Percentiles rank a stretch among this genome's conserved stretches.
Conservation (phyloP, 352 stramenopile genomes). For the Globisporangium splendens region DNA sequence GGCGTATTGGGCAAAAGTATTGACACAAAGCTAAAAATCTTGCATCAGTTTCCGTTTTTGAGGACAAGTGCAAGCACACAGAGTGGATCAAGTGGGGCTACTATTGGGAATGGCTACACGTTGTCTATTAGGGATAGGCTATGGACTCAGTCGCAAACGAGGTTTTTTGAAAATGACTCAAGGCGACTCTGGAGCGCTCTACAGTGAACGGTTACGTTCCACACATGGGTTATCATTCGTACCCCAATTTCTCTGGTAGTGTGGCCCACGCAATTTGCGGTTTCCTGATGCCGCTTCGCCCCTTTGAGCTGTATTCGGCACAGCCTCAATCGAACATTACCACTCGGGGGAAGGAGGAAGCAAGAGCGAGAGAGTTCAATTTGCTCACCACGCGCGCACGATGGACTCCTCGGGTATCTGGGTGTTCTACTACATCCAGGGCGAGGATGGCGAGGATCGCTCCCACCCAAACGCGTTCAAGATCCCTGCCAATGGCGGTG, state of each 20-base stretch:
- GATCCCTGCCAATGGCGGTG: slow-evolving; percentile 34
- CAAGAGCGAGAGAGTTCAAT: background rate
- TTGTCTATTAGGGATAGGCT: slow-evolving; percentile 1
- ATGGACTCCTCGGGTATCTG: slow-evolving; percentile 40
- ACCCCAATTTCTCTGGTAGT: background rate
- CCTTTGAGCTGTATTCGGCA: background rate
- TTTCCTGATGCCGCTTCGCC: background rate
- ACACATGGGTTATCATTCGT: background rate
- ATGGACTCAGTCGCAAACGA: background rate
- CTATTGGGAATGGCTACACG: slow-evolving; percentile 14
- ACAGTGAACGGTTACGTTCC: background rate
- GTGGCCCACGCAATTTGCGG: background rate
- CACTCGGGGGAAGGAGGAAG: background rate
- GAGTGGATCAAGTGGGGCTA: background rate
- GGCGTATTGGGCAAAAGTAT: background rate
- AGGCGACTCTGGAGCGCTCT: background rate
- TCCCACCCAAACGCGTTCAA: slow-evolving; percentile 81
- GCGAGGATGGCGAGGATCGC: slow-evolving; percentile 80
- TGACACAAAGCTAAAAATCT: background rate
- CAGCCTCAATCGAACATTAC: background rate
- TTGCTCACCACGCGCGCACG: slow-evolving; percentile 5
- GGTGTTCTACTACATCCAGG: slow-evolving; percentile 88
- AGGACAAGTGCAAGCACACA: background rate
- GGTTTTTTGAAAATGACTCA: background rate
- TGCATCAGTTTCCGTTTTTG: background rate